phyloP scores from a whole-genome alignment of 768 basidiomycete species.

The Rhodotorula diobovata region DNA sequence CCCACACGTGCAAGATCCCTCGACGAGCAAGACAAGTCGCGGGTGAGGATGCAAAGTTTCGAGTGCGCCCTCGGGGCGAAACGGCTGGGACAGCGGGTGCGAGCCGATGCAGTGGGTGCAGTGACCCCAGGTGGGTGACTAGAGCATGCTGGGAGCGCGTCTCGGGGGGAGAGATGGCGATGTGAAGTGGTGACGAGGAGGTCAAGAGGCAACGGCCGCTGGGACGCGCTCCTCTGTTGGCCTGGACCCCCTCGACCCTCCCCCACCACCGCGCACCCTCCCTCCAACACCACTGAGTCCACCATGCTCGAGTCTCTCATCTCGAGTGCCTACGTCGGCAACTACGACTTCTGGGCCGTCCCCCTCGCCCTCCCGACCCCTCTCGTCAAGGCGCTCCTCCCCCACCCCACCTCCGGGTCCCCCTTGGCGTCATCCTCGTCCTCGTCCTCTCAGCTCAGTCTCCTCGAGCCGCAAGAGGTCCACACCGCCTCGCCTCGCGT shows the following conservation, averaged over 20 bases:
- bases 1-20: background rate
- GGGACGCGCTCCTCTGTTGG: background rate
- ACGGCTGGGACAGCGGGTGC: too few relatives aligned
- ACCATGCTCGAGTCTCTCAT: constrained; percentile 2
- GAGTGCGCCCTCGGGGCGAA: background rate
- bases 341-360: constrained; percentile 15
- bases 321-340: constrained; percentile 13
- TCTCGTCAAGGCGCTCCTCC: constrained; percentile 25
- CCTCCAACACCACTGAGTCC: too few relatives aligned
- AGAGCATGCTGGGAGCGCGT: background rate
- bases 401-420: background rate
- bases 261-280: background rate
- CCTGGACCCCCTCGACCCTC: background rate
- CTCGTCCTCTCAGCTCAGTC: background rate
- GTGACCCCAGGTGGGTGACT: too few relatives aligned
- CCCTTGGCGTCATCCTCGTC: too few relatives aligned
- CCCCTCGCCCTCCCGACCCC: constrained; percentile 17
- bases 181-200: background rate
- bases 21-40: background rate
- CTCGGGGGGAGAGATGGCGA: background rate
- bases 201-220: background rate
- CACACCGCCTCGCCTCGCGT: background rate
- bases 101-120: background rate
- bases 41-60: background rate
- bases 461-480: constrained; percentile 3